Conservation (phyloP, 2,329 filamentous ascomycete genomes). For the Penicillium sp. region DNA sequence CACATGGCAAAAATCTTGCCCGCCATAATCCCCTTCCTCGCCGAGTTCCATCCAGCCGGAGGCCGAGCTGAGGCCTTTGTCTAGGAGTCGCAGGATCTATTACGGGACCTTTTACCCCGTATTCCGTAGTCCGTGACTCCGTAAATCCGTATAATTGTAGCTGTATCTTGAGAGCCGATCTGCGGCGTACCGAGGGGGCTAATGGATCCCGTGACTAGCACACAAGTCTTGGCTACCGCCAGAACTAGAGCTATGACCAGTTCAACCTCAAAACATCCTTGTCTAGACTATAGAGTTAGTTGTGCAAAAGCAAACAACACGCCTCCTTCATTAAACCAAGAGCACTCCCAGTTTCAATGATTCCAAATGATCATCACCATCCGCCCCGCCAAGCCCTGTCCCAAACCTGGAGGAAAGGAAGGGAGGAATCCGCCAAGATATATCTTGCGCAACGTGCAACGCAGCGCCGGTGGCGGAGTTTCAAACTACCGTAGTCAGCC, state of each 20-base stretch:
- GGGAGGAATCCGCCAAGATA: not conserved
- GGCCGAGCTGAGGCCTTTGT: not conserved
- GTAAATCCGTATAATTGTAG: too few relatives aligned
- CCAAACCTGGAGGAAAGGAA: not conserved
- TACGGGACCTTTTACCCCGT: not conserved
- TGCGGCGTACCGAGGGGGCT: not conserved
- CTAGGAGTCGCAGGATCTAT: not conserved
- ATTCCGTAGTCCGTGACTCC: too few relatives aligned
- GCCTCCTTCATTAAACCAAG: not conserved
- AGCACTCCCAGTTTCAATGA: not conserved
- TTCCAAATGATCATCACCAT: not conserved
- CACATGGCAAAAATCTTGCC: not conserved
- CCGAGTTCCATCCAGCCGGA: not conserved
- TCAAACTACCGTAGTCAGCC: not conserved
- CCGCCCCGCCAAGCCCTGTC: slow-evolving; percentile 2
- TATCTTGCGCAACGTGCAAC: slow-evolving; percentile 1
- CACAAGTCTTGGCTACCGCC: not conserved
- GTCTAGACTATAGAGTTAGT: too few relatives aligned
- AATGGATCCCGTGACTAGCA: not conserved
- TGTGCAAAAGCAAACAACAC: not conserved
- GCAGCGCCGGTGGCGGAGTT: not conserved
- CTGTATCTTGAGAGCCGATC: too few relatives aligned
- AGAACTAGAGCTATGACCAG: not conserved
- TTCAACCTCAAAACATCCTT: too few relatives aligned
- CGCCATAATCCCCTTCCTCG: not conserved